Evolutionary conservation across 2,329 filamentous ascomycete species (phyloP), one percentile per base, ranked within the genome.

Genomic region (Pleoardoris graminearum): DNA sequence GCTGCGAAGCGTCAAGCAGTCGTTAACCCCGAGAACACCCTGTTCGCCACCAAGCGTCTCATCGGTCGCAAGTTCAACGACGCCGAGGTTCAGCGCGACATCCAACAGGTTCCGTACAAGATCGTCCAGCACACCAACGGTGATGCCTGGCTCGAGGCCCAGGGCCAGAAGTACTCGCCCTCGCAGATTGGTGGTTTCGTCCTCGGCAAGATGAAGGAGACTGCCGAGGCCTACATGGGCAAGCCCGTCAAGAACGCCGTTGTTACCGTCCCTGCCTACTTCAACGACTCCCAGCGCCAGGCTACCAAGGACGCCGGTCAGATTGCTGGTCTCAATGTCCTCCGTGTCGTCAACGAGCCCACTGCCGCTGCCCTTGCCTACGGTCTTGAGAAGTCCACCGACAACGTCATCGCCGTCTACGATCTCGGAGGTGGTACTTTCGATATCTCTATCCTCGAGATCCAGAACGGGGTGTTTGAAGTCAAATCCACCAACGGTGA

Each of bases 401-500:
- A 97, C 80, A 85, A 89, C 62, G 80, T 96, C 56, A 89, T 97
- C 70, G 91, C 92, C 67, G 92, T 97, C 75, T 97, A 96, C 82
- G 92, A 97, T 88, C 85, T 97, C 69, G 92, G 92, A 81, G 92
- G 92, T 85, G 92, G 92, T 85, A 97, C 92, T 67, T 97, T 97
- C 79, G 93, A 97, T 91, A 95, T 97, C 78, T 97, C 92, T 60
- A 87, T 97, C 58, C 88, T 97, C 14, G 91, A 96, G 80, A 97
- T 97, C 73, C 91, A 96, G 81, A 91, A 91, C 78, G 93, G 93
- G 77, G 92, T 97, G 51, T 97, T 97, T 76, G 93, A 97, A 82
- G 93, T 97, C 77, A 97, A 97, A 85, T 96, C 93, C 16, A 97
- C 93, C 81, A 96, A 96, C 78, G 93, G 93, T 86, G 93, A 97